phyloP scores from a whole-genome alignment of 1,139 yeast genomes.

The Casaregolazyma lundiana region DNA sequence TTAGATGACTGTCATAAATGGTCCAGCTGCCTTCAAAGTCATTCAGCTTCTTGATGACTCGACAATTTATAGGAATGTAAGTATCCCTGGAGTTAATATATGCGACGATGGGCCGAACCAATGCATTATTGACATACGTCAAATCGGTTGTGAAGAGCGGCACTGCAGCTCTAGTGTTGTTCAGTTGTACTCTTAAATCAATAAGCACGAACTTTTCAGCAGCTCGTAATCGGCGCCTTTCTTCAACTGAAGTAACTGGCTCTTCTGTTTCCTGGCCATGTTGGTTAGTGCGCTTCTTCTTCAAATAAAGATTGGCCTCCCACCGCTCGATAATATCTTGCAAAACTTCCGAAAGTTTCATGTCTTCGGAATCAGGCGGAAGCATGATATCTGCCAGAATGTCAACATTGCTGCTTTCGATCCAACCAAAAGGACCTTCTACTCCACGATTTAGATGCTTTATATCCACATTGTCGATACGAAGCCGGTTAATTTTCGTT shows the following conservation, averaged over 20 bases:
- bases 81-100: slow-evolving; percentile 88
- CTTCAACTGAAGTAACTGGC: slow-evolving; percentile 30
- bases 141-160: slow-evolving; percentile 83
- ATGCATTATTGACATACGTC: slow-evolving; percentile 83
- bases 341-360: slow-evolving; percentile 35
- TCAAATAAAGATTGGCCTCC: slow-evolving; percentile 29
- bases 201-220: slow-evolving; percentile 59
- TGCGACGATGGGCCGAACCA: slow-evolving; percentile 91
- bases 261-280: slow-evolving; percentile 9
- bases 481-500: slow-evolving; percentile 68
- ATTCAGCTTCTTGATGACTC: slow-evolving; percentile 68
- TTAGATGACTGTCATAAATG: slow-evolving; percentile 77
- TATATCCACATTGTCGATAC: slow-evolving; percentile 79
- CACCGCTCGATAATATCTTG: slow-evolving; percentile 40
- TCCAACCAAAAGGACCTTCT: slow-evolving; percentile 97
- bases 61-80: slow-evolving; percentile 79
- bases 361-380: slow-evolving; percentile 54
- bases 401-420: slow-evolving; percentile 83
- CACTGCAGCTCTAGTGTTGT: slow-evolving; percentile 81
- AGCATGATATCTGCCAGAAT: slow-evolving; percentile 86
- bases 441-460: slow-evolving; percentile 88
- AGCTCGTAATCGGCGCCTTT: slow-evolving; percentile 28
- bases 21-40: slow-evolving; percentile 98
- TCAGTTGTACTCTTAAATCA: slow-evolving; percentile 71
- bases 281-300: slow-evolving; percentile 11